Conservation (phyloP, 208 protist genomes). For the Trypanosomatidae sp. region DNA sequence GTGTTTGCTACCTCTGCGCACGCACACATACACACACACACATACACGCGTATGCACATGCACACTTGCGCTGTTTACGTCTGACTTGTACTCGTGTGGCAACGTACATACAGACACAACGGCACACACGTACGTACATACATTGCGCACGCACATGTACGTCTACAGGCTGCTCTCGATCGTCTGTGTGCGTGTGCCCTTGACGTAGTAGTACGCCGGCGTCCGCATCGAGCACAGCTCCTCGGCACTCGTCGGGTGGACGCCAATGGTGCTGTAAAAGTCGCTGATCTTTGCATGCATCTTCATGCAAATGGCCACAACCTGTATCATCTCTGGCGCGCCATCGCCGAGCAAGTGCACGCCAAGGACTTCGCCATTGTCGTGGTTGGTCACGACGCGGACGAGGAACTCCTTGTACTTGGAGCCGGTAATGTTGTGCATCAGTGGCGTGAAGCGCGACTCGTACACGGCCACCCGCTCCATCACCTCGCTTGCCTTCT, state of each 20-base stretch:
- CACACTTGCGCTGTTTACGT: too few species aligned
- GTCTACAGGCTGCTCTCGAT: conserved; percentile 52
- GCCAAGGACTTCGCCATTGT: conserved; percentile 65
- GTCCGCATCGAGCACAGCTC: conserved; percentile 86
- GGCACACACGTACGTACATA: too few species aligned
- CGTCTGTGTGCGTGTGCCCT: conserved; percentile 53
- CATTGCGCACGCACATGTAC: too few species aligned
- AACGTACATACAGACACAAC: too few species aligned
- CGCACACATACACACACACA: too few species aligned
- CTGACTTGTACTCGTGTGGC: not conserved
- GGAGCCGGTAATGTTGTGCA: conserved; percentile 81
- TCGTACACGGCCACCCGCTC: conserved; percentile 71
- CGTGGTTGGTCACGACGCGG: conserved; percentile 72
- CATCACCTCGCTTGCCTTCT: conserved; percentile 56
- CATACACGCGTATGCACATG: too few species aligned
- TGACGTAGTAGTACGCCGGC: conserved; percentile 69
- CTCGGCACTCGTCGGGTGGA: conserved; percentile 94
- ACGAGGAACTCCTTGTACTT: conserved; percentile 83
- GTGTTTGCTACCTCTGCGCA: too few species aligned
- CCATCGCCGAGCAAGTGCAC: conserved; percentile 82
- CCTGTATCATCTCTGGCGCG: conserved; percentile 87
- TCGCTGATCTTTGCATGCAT: conserved; percentile 88
- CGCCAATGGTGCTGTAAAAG: conserved; percentile 92
- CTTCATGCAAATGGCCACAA: conserved; percentile 79
- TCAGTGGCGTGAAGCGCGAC: conserved; percentile 73